Base-by-base conservation (phyloP, 306 rosid species). In the Cucurbita maxima region DNA sequence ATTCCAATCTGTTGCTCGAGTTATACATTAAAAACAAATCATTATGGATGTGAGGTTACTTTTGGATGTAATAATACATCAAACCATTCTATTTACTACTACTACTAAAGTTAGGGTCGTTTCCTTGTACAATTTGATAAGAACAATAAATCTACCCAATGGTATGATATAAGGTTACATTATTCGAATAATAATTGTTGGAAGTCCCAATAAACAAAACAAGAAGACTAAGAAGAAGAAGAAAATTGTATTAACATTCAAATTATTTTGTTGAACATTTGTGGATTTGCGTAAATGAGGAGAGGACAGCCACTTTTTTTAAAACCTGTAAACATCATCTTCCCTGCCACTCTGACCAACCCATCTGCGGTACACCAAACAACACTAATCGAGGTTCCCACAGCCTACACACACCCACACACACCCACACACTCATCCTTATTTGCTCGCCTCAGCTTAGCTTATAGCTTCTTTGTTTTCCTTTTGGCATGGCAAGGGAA, bases 361-460 rank as follows among this genome's bases (percentile, higher is more conserved):
- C 50, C 80, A 58, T 67, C 25, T 77, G 62, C 62, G 54, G 68
- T 77, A 79, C 68, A 78, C 56, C 30, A 44, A 5, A 63, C 51
- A 63, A 67, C 56, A 67, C 19, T 20, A 44, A 5, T 67, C 36
- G 72, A 22, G 73, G 73, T 67, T 30, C 34, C 34, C 34, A 30
- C 54, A 20, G 72, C 40, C n/a, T n/a, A n/a, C n/a, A n/a, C n/a
- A n/a, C n/a, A n/a, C n/a, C 72, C 72, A 67, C 40, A 43, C 72
- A 22, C 54, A 20, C 72, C 55, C 5, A 66, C 16, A 34, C 37
- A 22, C 34, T n/a, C 47, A 38, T 38, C 70, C 70, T 16, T 63
- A 10, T 63, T 63, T 63, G 12, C 25, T 9, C n/a, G n/a, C n/a
- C n/a, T n/a, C n/a, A n/a, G n/a, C n/a, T n/a, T n/a, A n/a, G n/a